A percentile compares a stretch with the other conserved stretches of the same genome.
phyloP scores from a whole-genome alignment of 495 filamentous ascomycete genomes.

The Tuber indicum region DNA sequence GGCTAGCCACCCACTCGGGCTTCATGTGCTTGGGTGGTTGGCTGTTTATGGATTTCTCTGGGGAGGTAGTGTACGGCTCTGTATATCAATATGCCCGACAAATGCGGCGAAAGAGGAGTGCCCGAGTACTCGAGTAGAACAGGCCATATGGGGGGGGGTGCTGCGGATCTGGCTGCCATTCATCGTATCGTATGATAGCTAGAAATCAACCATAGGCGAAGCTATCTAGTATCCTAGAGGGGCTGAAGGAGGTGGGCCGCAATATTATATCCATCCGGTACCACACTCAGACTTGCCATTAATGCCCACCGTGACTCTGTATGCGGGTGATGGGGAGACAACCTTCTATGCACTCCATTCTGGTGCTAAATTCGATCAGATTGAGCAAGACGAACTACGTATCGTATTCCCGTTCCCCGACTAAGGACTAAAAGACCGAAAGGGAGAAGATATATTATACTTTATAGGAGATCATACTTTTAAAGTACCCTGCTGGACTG shows the following conservation, averaged over 20 bases:
- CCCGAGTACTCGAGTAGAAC: background rate
- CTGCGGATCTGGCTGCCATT: background rate
- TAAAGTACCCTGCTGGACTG: background rate
- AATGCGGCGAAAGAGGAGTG: background rate
- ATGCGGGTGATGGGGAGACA: too few species aligned
- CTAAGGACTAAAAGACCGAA: background rate
- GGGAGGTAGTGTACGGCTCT: too few species aligned
- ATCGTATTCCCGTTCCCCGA: too few species aligned
- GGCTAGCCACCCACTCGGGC: background rate
- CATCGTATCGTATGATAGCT: background rate
- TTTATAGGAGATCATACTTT: too few species aligned
- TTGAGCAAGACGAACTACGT: too few species aligned
- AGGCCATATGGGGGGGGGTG: background rate
- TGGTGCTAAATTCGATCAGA: too few species aligned
- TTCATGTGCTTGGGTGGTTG: background rate
- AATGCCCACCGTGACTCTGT: too few species aligned
- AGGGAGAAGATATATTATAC: background rate
- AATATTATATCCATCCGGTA: too few species aligned
- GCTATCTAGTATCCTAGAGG: too few species aligned
- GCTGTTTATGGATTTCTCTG: background rate
- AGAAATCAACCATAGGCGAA: background rate
- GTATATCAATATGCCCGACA: background rate
- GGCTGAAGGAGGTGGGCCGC: too few species aligned
- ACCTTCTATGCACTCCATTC: too few species aligned
- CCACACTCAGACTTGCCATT: too few species aligned